Conservation (phyloP, 2,329 filamentous ascomycete genomes). For the Pyrenophora graminea region DNA sequence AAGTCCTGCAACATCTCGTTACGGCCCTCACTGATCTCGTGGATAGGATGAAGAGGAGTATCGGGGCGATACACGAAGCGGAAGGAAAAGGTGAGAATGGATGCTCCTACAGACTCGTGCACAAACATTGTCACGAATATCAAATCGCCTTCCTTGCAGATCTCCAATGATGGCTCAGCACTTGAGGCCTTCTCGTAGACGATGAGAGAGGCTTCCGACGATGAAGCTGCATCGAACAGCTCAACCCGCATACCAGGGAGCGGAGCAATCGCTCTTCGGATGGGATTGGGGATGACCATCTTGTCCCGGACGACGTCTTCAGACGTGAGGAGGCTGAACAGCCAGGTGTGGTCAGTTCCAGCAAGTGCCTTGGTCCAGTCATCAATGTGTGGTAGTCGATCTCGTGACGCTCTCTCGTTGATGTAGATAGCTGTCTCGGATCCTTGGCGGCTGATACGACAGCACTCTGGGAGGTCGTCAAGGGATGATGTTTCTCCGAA, state of each 20-base stretch:
- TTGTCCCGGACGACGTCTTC: constrained; percentile 14
- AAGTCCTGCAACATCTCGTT: constrained; percentile 15
- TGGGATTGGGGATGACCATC: constrained; percentile 19
- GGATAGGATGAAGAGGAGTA: constrained; percentile 16
- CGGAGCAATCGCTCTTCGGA: constrained; percentile 18
- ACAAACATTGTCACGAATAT: constrained; percentile 1
- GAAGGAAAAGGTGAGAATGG: constrained; percentile 16
- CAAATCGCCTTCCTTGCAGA: neutral
- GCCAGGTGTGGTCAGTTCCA: neutral
- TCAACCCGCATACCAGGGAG: neutral
- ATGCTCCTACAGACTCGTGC: neutral
- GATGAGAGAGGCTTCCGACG: neutral
- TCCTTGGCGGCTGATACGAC: neutral
- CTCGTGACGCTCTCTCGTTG: neutral
- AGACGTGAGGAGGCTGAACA: neutral
- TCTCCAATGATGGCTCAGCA: neutral
- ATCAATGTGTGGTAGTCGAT: neutral
- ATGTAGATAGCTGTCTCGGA: neutral
- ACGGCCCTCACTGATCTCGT: constrained; percentile 17
- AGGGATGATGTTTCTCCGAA: neutral
- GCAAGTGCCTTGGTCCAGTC: neutral
- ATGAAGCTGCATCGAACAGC: neutral
- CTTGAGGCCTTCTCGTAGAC: neutral
- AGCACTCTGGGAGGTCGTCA: constrained; percentile 7
- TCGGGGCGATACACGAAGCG: constrained; percentile 20